Evolutionary conservation across 2,329 filamentous ascomycete genomes (phyloP), one percentile per base, ranked within the genome.

Genomic region (Pezicula rhizophila): DNA sequence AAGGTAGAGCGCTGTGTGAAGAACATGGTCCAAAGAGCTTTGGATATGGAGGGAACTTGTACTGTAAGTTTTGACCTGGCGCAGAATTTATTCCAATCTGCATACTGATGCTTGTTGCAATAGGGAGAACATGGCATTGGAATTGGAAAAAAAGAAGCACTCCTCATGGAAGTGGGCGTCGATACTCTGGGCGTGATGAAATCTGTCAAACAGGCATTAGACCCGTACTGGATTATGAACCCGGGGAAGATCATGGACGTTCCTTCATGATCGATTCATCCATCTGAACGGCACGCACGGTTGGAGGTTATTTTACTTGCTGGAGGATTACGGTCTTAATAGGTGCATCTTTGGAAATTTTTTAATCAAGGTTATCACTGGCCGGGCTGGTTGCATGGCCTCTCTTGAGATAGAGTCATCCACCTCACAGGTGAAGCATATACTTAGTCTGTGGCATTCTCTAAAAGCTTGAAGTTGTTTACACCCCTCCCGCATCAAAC

Each of bases 31-130:
- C 79, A 86, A 57, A 80, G 89, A n/a, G 91, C 90, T 2, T 68
- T 96, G 20, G 88, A 92, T 56, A 96, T 96, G 90, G 91, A 96
- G 51, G 89, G 91, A 1, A 95, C 90, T 5, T 93, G 88, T 65
- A 95, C 90, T 1, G 72, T 74, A 67, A 63, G 61, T 59, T 31
- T 7, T 31, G 3, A 31, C 11, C 42, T 47, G 17, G n/a, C 14
- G 51, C 51, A 26, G 8, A 45, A 1, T 49, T 49, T 48, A 45
- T 46, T 5, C 15, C 20, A 10, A 8, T 25, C 17, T 39, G 26
- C 28, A 43, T 25, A 50, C 11, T 26, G 10, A 37, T 20, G 39
- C 52, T 45, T 33, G 26, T 12, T 17, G n/a, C 14, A 12, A 47
- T 44, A 63, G 62, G 90, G 89, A 25, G 90, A 95, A 67, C 89